Base-by-base conservation (phyloP, 768 basidiomycete species). In the Naganishia randhawae region DNA sequence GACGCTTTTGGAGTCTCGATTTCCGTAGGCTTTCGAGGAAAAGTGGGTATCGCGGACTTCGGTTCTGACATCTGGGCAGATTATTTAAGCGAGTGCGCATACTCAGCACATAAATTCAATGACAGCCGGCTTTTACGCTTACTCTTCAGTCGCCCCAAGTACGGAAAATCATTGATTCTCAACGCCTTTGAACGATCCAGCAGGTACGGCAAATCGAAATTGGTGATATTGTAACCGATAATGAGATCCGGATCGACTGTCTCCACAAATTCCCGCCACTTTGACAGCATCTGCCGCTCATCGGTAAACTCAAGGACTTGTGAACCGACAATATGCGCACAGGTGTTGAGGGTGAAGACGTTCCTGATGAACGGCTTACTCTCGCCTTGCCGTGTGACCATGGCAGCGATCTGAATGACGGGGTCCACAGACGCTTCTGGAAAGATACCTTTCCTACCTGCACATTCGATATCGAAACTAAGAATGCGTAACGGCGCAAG, bases 391-490 rank as follows among this genome's bases (percentile, higher is more conserved):
- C 90, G 85, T 39, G 94, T 97, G 13, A 98, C 95, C 96, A 98
- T 98, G 78, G 92, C 96, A 0, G 95, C 96, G 69, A 98, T 98
- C 76, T 98, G 96, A 73, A 98, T 98, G 65, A 99, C 92, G 10
- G 95, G 95, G 80, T 99, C 96, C 33, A 84, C 78, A 11, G 87
- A 83, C 9, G 96, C 84, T 75, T 98, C 96, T 0, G 96, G 96
- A 76, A 99, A 99, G 72, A 97, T 89, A 33, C 96, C 96, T 75
- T 97, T 97, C 29, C 96, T 83, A 25, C 96, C 96, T 0, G 96
- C 96, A 80, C 96, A 99, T 81, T 99, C 96, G 73, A 99, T 97
- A 86, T 99, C 96, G 74, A 99, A 99, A 74, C 92, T 94, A 33
- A 99, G 84, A 74, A 97, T 90, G 19, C 96, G 87, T 0, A 98